phyloP scores from a whole-genome alignment of 2,329 filamentous ascomycete genomes.

The Nemania diffusa region DNA sequence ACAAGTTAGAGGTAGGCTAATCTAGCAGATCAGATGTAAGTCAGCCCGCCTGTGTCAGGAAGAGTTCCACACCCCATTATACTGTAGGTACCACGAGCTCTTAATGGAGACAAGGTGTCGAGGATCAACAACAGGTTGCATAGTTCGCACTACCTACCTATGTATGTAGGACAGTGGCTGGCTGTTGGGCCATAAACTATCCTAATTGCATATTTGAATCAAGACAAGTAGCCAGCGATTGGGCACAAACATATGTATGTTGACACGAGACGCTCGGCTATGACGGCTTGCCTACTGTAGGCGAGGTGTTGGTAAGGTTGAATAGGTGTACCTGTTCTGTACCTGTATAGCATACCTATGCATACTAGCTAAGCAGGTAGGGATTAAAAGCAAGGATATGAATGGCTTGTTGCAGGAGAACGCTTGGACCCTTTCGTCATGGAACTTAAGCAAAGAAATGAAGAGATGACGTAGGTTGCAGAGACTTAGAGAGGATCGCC shows the following conservation, averaged over 20 bases:
- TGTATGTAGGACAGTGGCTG: too few species aligned
- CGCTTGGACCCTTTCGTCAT: slow-evolving; percentile 7
- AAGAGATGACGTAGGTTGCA: slow-evolving; percentile 14
- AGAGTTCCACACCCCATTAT: not conserved
- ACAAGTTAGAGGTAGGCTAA: slow-evolving; percentile 26
- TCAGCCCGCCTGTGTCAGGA: not conserved
- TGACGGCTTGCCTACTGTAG: slow-evolving; percentile 5
- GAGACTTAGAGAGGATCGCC: not conserved
- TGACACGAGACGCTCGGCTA: slow-evolving; percentile 10
- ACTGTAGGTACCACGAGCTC: slow-evolving; percentile 7
- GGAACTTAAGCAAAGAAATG: not conserved
- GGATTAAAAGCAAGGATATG: slow-evolving; percentile 7
- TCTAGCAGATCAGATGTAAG: slow-evolving; percentile 42
- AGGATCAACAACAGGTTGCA: slow-evolving; percentile 1
- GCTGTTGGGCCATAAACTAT: not conserved
- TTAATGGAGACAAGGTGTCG: not conserved
- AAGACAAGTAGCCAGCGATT: not conserved
- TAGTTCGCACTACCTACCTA: not conserved
- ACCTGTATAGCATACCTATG: not conserved
- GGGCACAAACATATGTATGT: not conserved
- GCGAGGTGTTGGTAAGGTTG: slow-evolving; percentile 1
- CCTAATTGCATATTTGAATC: not conserved
- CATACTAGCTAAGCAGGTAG: not conserved
- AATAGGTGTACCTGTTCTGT: not conserved
- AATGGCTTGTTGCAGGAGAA: not conserved